These are phyloP conservation scores for Fraxinus pennsylvanica DNA, from an alignment of 257 asterid genomes.

Conservation along the genomic window DNA sequence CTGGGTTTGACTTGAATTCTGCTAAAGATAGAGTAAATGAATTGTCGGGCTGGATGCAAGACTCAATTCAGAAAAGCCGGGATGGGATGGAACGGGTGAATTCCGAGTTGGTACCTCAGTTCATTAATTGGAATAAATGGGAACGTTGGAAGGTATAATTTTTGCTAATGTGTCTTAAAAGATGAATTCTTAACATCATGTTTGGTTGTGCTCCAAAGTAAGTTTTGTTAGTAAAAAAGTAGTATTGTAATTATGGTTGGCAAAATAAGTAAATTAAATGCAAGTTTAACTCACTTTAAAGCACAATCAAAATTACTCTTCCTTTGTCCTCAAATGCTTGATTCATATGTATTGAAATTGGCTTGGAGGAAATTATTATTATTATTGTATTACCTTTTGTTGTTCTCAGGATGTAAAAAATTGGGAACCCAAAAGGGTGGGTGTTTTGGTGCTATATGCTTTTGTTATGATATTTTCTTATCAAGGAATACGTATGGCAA, in stretches of 20 bases:
- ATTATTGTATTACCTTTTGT: background rate
- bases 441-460: constrained; percentile 63
- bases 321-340: background rate
- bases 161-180: background rate
- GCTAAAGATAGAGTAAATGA: constrained; percentile 40
- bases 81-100: constrained; percentile 43
- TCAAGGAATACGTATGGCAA: constrained; percentile 56
- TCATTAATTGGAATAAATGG: constrained; percentile 77
- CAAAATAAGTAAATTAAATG: background rate
- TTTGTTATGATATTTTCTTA: constrained; percentile 53
- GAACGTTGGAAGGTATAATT: constrained; percentile 85
- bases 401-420: constrained; percentile 69
- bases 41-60: constrained; percentile 37
- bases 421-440: constrained; percentile 81
- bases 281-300: background rate
- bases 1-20: constrained; percentile 57
- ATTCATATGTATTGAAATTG: background rate
- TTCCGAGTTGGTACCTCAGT: constrained; percentile 59
- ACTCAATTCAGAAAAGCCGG: constrained; percentile 40
- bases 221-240: background rate
- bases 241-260: background rate
- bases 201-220: background rate
- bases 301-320: constrained; percentile 1
- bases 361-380: constrained; percentile 7
- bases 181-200: background rate